Evolutionary conservation across 495 filamentous ascomycete species (phyloP), one percentile per base, ranked within the genome.

Genomic region (Neurospora sp.): DNA sequence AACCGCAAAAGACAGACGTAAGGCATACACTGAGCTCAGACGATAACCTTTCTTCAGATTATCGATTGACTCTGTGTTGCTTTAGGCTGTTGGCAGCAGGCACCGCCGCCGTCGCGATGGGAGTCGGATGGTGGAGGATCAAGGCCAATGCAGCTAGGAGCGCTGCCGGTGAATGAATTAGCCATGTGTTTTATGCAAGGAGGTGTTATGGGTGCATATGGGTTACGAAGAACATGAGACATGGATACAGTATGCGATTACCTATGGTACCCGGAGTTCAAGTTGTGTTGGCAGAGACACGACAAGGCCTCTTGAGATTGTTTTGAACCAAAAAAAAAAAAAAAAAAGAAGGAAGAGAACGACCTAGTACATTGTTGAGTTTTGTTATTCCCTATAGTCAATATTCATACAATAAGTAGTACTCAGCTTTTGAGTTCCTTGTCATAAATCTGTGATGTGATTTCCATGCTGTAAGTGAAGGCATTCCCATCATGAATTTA

Each of bases 1-100:
- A 77, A 75, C 39, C 71, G 70, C 39, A 74, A 74, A 62, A 74
- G 75, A 69, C 71, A 77, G 70, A 74, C 74, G 76, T 79, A 76
- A 79, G 76, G 43, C 38, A 36, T 70, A 71, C 70, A 48, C 43
- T 39, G 40, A 43, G 54, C 54, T 66, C 54, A 66, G 54, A 66
- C 54, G 54, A 66, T 66, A 66, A 66, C 54, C 54, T 66, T 66
- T 66, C 6, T 66, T 19, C 54, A 66, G 71, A 45, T 76, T 72
- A 72, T 73, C 54, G 71, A 69, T 75, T 76, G 73, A 76, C 75
- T 75, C 66, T 66, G 34, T 43, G 43, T 75, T 43, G 34, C 70
- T 42, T 36, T 75, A 77, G 75, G 73, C 45, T 77, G 39, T 28
- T 77, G 71, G 73, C 75, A 28, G 71, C 71, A 59, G 73, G 75